These are phyloP conservation scores for Lichtheimia ramosa DNA, from an alignment of 371 early-diverging fungal species.

Conservation along the genomic window DNA sequence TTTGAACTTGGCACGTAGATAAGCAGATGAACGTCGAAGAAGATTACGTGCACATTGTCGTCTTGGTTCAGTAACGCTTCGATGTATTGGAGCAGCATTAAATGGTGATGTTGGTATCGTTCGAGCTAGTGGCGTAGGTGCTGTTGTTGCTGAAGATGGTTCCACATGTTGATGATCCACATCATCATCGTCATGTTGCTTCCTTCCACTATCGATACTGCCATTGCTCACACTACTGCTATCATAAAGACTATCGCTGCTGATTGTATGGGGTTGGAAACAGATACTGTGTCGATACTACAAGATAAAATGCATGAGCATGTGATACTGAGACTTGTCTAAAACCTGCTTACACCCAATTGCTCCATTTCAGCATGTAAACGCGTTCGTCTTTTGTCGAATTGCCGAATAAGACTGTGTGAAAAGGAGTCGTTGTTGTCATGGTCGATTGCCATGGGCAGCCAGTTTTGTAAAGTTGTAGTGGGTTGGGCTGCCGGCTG, in stretches of 20 bases:
- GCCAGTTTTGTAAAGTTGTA: constrained; percentile 4
- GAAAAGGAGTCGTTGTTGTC: constrained; percentile 30
- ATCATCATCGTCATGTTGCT: not conserved
- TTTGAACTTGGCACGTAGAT: constrained; percentile 30
- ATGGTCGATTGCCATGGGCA: constrained; percentile 12
- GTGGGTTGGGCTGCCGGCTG: constrained; percentile 1
- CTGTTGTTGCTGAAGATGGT: not conserved
- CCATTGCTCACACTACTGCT: not conserved
- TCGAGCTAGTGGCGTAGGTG: too few relatives aligned
- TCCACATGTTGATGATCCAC: not conserved
- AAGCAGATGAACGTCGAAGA: constrained; percentile 49
- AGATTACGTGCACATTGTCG: constrained; percentile 36
- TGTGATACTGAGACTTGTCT: not conserved
- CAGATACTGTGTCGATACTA: constrained; percentile 8
- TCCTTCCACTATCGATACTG: not conserved
- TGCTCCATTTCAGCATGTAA: constrained; percentile 34
- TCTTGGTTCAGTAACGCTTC: constrained; percentile 1
- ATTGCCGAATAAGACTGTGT: constrained; percentile 36
- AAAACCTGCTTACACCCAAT: not conserved
- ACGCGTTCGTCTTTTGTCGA: constrained; percentile 36
- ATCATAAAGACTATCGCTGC: not conserved
- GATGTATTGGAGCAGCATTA: not conserved
- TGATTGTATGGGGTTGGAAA: constrained; percentile 1
- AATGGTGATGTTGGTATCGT: too few relatives aligned
- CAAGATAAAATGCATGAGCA: not conserved